phyloP scores from a whole-genome alignment of 169 alveolate species.

The Plasmodium malariae region DNA sequence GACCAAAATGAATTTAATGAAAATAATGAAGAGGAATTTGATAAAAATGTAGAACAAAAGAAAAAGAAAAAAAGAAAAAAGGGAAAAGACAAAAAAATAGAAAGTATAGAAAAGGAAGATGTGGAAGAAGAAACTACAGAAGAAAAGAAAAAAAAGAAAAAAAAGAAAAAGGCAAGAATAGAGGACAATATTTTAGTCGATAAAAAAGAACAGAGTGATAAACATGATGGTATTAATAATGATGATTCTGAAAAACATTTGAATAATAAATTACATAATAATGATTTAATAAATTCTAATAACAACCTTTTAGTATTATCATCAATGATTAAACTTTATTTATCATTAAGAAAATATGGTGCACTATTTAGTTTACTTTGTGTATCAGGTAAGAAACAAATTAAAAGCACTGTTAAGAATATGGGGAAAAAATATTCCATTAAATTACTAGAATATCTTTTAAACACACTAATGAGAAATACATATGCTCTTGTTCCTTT shows the following conservation, averaged over 20 bases:
- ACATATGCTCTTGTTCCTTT: not conserved
- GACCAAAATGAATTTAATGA: not conserved
- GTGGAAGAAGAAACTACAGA: not conserved
- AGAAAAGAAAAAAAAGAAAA: not conserved
- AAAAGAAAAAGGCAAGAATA: not conserved
- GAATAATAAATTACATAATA: not conserved
- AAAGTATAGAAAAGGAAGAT: not conserved
- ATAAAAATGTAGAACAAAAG: not conserved
- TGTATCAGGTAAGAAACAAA: not conserved
- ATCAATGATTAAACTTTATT: slow-evolving; percentile 43
- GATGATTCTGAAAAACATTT: not conserved
- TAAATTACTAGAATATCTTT: slow-evolving; percentile 37
- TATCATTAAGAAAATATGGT: slow-evolving; percentile 50
- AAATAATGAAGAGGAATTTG: not conserved
- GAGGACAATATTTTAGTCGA: not conserved
- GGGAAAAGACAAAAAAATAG: not conserved
- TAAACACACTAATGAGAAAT: not conserved
- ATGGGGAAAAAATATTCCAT: slow-evolving; percentile 64
- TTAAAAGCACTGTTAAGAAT: slow-evolving; percentile 26
- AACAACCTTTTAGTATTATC: slow-evolving; percentile 18
- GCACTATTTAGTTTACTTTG: not conserved
- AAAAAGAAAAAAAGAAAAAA: not conserved
- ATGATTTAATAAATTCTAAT: too few species aligned
- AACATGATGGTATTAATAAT: not conserved
- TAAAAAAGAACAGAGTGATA: not conserved